Percentiles rank a stretch among this genome's conserved stretches.
Conservation (phyloP, 176 grass and related monocot species). For the Bromus sterilis region DNA sequence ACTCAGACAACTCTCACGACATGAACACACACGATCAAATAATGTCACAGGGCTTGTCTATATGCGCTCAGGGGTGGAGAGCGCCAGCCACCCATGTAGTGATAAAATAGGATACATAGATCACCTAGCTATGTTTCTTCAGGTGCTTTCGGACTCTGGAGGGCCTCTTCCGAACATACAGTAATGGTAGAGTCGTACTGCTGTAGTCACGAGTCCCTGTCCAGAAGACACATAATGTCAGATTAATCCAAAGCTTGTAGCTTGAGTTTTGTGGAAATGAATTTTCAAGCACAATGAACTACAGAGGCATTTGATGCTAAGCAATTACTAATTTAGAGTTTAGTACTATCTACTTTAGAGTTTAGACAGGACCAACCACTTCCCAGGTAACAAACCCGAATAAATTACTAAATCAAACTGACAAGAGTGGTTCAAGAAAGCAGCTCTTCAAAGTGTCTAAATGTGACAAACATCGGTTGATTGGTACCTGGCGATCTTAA, state of each 20-base stretch:
- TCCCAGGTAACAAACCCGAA: not conserved
- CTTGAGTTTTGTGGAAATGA: not conserved
- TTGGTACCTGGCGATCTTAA: constrained; percentile 82
- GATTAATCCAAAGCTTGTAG: not conserved
- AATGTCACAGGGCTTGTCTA: not conserved
- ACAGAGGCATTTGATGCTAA: not conserved
- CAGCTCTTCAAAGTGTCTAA: not conserved
- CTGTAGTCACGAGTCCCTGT: constrained; percentile 31
- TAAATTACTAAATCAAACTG: not conserved
- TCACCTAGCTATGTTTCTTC: not conserved
- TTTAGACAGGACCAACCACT: not conserved
- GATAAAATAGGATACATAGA: not conserved
- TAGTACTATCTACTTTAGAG: not conserved
- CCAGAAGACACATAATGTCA: not conserved
- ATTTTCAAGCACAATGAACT: not conserved
- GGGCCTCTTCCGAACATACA: not conserved
- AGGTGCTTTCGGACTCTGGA: not conserved
- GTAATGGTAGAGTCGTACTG: not conserved
- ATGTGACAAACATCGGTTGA: not conserved
- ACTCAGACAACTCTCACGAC: not conserved
- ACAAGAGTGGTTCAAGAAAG: not conserved
- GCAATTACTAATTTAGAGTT: not conserved
- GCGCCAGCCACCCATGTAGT: not conserved
- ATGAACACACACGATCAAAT: not conserved
- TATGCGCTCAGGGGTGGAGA: not conserved